Conservation (phyloP, 805 yeast species). For the Hanseniaspora mollemarum region DNA sequence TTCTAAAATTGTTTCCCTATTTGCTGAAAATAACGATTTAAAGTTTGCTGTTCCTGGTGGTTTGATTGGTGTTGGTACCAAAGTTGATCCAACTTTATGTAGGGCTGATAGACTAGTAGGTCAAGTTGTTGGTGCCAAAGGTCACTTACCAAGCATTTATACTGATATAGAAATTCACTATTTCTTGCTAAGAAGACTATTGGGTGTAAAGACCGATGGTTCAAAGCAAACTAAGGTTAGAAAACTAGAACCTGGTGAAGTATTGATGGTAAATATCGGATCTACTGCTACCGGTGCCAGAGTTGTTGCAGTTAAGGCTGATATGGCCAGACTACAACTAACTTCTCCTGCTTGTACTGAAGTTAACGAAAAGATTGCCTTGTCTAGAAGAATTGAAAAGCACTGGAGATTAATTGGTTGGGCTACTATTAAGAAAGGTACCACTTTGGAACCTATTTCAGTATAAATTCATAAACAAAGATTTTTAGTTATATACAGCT, state of each 20-base stretch:
- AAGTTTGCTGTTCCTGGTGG: constrained; percentile 99
- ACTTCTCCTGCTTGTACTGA: constrained; percentile 99
- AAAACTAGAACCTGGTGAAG: constrained; percentile 87
- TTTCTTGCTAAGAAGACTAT: constrained; percentile 86
- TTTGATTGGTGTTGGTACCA: constrained; percentile 97
- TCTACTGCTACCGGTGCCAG: constrained; percentile 99
- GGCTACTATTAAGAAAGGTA: constrained; percentile 96
- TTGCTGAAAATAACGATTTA: constrained; percentile 95
- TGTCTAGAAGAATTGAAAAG: constrained; percentile 97
- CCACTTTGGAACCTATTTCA: constrained; percentile 65
- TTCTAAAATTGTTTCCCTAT: constrained; percentile 83
- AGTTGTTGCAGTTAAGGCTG: constrained; percentile 95
- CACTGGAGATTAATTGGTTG: constrained; percentile 99
- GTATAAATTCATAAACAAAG: constrained; percentile 18
- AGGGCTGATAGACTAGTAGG: constrained; percentile 99
- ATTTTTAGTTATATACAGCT: neutral
- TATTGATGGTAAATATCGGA: constrained; percentile 97
- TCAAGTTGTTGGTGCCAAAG: constrained; percentile 96
- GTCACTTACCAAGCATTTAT: constrained; percentile 88
- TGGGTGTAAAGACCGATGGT: constrained; percentile 97
- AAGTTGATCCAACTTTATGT: constrained; percentile 96
- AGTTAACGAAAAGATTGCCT: constrained; percentile 93
- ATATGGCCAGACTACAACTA: constrained; percentile 94
- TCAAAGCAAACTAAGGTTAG: constrained; percentile 94
- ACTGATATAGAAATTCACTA: constrained; percentile 96